Evolutionary conservation across 116 monocot genomes (phyloP).

Genomic region (Dioscorea cayenensis): DNA sequence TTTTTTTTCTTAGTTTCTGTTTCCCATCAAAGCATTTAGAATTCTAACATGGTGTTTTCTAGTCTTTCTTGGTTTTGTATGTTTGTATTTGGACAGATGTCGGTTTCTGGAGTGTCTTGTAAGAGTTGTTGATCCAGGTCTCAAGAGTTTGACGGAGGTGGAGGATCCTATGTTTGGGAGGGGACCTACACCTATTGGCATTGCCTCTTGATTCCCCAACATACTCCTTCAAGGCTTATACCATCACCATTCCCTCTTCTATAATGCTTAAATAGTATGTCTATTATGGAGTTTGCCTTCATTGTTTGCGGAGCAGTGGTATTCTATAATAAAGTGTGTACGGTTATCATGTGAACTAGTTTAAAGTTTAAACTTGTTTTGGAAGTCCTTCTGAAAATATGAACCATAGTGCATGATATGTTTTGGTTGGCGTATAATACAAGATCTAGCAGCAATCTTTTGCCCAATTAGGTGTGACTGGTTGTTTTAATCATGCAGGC

Average conservation of each 20-base stretch:
- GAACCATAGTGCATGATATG: background rate
- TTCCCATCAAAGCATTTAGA: background rate
- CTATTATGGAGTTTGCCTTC: background rate
- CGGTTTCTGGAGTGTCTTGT: background rate
- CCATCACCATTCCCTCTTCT: background rate
- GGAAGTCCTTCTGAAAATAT: background rate
- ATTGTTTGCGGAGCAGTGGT: background rate
- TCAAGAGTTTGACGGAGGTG: background rate
- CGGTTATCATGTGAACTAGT: background rate
- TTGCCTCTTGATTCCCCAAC: slow-evolving; percentile 2
- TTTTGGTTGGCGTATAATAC: too few species aligned
- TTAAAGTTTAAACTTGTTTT: background rate
- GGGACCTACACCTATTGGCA: background rate
- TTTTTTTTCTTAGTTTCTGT: too few species aligned
- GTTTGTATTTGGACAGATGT: background rate
- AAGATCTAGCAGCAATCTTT: too few species aligned
- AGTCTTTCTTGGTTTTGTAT: background rate
- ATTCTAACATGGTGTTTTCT: background rate
- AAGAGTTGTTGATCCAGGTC: background rate
- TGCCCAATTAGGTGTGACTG: too few species aligned
- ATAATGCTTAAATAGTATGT: background rate
- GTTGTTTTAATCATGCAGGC: too few species aligned
- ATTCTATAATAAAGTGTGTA: background rate
- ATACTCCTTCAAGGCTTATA: background rate
- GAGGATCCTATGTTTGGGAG: background rate